Base-by-base conservation (phyloP, 2,329 filamentous ascomycete genomes). In the Aspergillus versicolor region DNA sequence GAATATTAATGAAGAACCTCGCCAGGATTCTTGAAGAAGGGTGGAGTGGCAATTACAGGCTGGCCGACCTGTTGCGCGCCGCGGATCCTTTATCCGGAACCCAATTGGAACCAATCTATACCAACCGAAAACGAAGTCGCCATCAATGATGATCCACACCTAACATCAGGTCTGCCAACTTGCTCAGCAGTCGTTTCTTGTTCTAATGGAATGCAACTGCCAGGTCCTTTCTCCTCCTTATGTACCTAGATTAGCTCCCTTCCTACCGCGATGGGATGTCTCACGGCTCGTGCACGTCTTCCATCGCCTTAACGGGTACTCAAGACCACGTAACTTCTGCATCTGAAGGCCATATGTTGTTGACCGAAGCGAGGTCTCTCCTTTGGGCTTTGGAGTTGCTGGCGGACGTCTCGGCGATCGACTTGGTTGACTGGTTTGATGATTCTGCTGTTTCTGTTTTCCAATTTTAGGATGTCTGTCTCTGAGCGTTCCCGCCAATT, bases 21-120 rank as follows among this genome's bases (percentile, higher is more conserved):
- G 9, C 8, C 9, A 30, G 9, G 27, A 30, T 30, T 30, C 27
- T 7, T 21, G 38, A 43, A 37, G 12, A 11, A 19, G 24, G 38
- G 48, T 43, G 48, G 40, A 38, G 30, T 34, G 4, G 27, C 19
- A 19, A 45, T 45, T 41, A 42, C 15, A 37, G 11, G 19, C 22
- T 42, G 19, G 22, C 41, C 22, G 40, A 24, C 32, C 40, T 38
- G 24, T 53, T 19, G 42, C 5, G 12, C 7, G 19, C 27, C 37
- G 12, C 17, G 44, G 44, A 46, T 53, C 19, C 32, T 30, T 46
- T 52, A 45, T 53, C 50, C 50, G 50, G 11, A 45, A 19, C 40
- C 7, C 12, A 37, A 21, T 21, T 21, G 21, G 21, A 21, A 37
- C 43, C 17, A 54, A 15, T 17, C 15, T 34, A 17, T 13, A 5